Base-by-base conservation (phyloP, 2,329 filamentous ascomycete genomes). In the Xylaria sp. region DNA sequence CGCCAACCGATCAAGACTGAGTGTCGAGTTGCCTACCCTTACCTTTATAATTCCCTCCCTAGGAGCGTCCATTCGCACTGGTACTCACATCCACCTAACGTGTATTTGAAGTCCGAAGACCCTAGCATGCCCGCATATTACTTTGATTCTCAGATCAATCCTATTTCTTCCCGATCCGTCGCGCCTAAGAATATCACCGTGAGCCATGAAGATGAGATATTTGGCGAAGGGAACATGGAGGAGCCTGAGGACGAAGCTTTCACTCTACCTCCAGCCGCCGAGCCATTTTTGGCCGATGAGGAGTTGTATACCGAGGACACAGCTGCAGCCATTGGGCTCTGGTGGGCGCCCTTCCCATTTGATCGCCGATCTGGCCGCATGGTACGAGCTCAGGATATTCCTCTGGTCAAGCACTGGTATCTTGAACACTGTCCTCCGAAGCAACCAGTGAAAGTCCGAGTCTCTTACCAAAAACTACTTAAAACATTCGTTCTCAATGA, bases 291-390 rank as follows among this genome's bases (percentile, higher is more conserved):
- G 74, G 90, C 89, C 0, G 94, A 97, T 5, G 93, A 98, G 76
- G 92, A 96, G 46, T 84, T 99, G 1, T 95, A 94, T 77, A 98
- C 92, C 2, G 89, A 92, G 18, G 93, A 98, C 69, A 99, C 96
- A 4, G 89, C 94, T 2, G 91, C 94, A 13, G 97, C 96, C 1
- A 97, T 99, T 72, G 90, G 94, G 60, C 84, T 99, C 25, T 99
- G 96, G 95, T 99, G 97, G 97, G 95, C 96, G 33, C 97, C 96
- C 28, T 97, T 93, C 79, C 96, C 97, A 0, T 99, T 99, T 79
- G 91, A 99, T 81, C 91, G 94, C 76, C 89, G 96, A 66, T 98
- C 96, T 48, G 96, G 96, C 43, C 92, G 90, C 73, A 99, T 98
- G 94, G 94, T 98, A 69, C 90, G 97, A 63, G 96, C 96, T 13